Conservation (phyloP, 2,329 filamentous ascomycete species). For the Trichoderma semiorbis region DNA sequence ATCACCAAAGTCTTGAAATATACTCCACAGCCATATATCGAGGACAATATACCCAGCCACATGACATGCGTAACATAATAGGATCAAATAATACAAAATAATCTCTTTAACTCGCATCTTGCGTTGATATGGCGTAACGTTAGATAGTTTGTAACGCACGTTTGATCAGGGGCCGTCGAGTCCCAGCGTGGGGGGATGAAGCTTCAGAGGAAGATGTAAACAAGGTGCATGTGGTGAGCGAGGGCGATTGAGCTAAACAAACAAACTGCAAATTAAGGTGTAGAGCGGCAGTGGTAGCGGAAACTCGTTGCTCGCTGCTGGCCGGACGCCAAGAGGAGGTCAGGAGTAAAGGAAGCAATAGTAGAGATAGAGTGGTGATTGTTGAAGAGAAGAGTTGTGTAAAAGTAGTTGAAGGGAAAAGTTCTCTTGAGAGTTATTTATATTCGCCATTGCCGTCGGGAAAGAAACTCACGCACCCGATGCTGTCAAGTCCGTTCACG, state of each 20-base stretch:
- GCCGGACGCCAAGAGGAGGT: not conserved
- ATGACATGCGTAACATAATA: too few relatives aligned
- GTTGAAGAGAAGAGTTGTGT: not conserved
- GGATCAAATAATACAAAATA: too few relatives aligned
- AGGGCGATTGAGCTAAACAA: not conserved
- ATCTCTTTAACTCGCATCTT: too few relatives aligned
- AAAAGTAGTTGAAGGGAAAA: not conserved
- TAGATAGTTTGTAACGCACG: too few relatives aligned
- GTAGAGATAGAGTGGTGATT: not conserved
- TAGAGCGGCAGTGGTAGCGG: not conserved
- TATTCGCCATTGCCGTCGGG: not conserved
- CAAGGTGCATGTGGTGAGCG: not conserved
- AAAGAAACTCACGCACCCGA: too few relatives aligned
- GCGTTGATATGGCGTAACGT: too few relatives aligned
- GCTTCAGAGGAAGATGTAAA: too few relatives aligned
- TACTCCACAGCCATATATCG: not conserved
- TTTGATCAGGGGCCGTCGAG: too few relatives aligned
- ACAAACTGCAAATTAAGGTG: too few relatives aligned
- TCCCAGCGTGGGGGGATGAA: too few relatives aligned
- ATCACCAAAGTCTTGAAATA: fast-evolving
- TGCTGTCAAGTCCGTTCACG: too few relatives aligned
- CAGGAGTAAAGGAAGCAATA: not conserved
- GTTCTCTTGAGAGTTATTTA: not conserved
- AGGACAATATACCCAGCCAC: not conserved
- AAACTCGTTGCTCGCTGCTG: not conserved